Percentiles rank a stretch among this genome's conserved stretches.
Evolutionary conservation across 768 basidiomycete species (phyloP).

Genomic region (Mycena alexandri): DNA sequence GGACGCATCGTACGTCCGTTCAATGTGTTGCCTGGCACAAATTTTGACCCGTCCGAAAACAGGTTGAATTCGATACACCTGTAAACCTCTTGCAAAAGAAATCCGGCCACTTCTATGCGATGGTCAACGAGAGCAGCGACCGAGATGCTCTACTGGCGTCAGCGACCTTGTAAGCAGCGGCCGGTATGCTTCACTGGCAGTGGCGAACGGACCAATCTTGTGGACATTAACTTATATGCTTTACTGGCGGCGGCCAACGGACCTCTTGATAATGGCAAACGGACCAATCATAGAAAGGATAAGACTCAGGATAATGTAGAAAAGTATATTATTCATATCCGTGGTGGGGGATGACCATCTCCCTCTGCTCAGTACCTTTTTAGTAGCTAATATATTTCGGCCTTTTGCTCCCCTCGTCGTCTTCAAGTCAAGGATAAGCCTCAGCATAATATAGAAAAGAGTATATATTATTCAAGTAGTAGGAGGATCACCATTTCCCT

Average conservation of each 20-base stretch:
- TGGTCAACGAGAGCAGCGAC: constrained; percentile 61
- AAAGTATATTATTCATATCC: not conserved
- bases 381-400: too few relatives aligned
- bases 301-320: too few relatives aligned
- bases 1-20: not conserved
- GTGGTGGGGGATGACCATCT: too few relatives aligned
- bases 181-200: constrained; percentile 48
- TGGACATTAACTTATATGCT: too few relatives aligned
- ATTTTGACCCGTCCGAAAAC: not conserved
- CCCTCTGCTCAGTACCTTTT: too few relatives aligned
- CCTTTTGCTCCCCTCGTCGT: too few relatives aligned
- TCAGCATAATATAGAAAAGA: not conserved
- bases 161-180: too few relatives aligned
- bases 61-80: constrained; percentile 68
- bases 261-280: too few relatives aligned
- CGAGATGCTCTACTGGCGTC: constrained; percentile 39
- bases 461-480: not conserved
- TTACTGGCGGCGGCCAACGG: too few relatives aligned
- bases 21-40: not conserved
- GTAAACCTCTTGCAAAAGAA: constrained; percentile 58
- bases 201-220: constrained; percentile 39
- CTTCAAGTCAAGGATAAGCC: too few relatives aligned
- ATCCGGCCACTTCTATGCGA: constrained; percentile 52
- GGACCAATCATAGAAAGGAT: too few relatives aligned
- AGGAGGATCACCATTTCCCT: constrained; percentile 71